Percentiles rank a stretch among this genome's conserved stretches.
These are phyloP conservation scores for Melaleuca alternifolia DNA, from an alignment of 345 rosid genomes.

Conservation along the genomic window DNA sequence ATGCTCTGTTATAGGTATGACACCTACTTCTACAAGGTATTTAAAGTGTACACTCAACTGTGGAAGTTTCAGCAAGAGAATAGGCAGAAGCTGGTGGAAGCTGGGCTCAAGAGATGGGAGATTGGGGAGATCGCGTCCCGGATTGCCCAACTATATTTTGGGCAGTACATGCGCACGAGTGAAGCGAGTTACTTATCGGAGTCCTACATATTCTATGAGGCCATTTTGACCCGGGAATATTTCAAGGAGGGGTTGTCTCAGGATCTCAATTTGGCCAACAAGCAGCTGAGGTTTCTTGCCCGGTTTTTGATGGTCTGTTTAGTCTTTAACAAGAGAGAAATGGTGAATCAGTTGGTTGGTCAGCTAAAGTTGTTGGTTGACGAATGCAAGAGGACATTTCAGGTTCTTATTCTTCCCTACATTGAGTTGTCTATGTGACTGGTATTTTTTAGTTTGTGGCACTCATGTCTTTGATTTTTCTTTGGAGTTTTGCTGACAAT, in stretches of 20 bases:
- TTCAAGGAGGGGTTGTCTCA: slow-evolving; percentile 80
- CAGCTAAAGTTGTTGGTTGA: slow-evolving; percentile 74
- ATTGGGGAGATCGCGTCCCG: slow-evolving; percentile 95
- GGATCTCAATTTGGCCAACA: slow-evolving; percentile 77
- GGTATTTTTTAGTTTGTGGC: not conserved
- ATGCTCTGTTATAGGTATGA: slow-evolving; percentile 50
- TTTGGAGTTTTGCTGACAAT: not conserved
- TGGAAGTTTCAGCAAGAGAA: slow-evolving; percentile 99
- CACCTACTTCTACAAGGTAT: slow-evolving; percentile 85
- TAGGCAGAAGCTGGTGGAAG: slow-evolving; percentile 77
- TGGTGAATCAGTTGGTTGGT: slow-evolving; percentile 75
- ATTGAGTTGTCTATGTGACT: not conserved
- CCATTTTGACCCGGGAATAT: slow-evolving; percentile 71
- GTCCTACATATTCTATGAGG: slow-evolving; percentile 84
- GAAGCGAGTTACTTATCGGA: slow-evolving; percentile 72
- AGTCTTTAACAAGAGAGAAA: slow-evolving; percentile 67
- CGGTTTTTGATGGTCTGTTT: slow-evolving; percentile 91
- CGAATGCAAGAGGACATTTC: slow-evolving; percentile 85
- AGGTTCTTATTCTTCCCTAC: slow-evolving; percentile 29
- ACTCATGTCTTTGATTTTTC: not conserved
- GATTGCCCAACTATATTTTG: slow-evolving; percentile 88
- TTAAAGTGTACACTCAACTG: slow-evolving; percentile 89
- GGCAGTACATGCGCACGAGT: slow-evolving; percentile 89
- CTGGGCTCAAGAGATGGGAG: slow-evolving; percentile 96
- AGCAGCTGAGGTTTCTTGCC: slow-evolving; percentile 82